These are phyloP conservation scores for Paraphysoderma sedebokerense DNA, from an alignment of 371 early-diverging fungal genomes.

Conservation along the genomic window DNA sequence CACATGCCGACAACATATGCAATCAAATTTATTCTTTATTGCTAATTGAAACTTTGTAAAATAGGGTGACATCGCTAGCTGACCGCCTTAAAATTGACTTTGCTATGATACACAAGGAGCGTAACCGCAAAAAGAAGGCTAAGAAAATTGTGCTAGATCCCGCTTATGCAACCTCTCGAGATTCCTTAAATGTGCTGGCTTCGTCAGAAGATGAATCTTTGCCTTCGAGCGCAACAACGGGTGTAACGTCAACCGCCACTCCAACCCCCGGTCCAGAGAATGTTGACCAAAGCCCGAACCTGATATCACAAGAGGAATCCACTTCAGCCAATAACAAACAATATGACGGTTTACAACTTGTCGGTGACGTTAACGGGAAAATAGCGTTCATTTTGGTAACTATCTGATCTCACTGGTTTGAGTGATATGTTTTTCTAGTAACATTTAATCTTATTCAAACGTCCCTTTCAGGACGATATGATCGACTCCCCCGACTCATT, in stretches of 20 bases:
- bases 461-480: constrained; percentile 59
- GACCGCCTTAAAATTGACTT: constrained; percentile 85
- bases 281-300: too few species aligned
- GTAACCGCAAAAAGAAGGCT: too few species aligned
- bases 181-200: too few species aligned
- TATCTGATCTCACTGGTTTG: background rate
- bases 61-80: constrained; percentile 83
- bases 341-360: constrained; percentile 25
- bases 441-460: constrained; percentile 12
- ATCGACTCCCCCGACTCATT: constrained; percentile 74
- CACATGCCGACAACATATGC: background rate
- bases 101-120: constrained; percentile 90
- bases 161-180: too few species aligned
- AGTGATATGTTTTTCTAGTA: constrained; percentile 2
- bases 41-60: background rate
- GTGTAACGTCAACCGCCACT: too few species aligned
- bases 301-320: too few species aligned
- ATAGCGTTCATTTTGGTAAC: constrained; percentile 75
- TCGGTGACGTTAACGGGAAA: constrained; percentile 81
- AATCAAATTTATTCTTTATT: background rate
- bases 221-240: too few species aligned
- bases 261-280: too few species aligned
- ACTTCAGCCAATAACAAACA: too few species aligned
- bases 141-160: too few species aligned
- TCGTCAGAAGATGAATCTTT: too few species aligned